A percentile compares a stretch with the other conserved stretches of the same genome.
phyloP scores from a whole-genome alignment of 805 yeast genomes.

The Zygoascus ofunaensis region DNA sequence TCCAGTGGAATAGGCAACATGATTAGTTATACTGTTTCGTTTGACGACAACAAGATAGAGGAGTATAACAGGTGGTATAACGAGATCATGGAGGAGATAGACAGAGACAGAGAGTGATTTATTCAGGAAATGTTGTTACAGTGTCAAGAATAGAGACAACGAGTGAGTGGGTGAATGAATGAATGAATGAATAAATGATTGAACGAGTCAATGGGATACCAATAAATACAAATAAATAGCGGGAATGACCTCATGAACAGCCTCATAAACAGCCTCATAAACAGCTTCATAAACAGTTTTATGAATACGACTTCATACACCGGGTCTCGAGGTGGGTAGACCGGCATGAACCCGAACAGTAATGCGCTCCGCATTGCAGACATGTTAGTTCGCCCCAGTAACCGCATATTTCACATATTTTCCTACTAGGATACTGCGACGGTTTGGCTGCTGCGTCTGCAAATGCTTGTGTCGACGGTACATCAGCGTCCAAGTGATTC shows the following conservation, averaged over 20 bases:
- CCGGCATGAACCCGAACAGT: conserved; percentile 30
- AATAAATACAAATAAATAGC: too few species aligned
- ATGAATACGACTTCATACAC: conserved; percentile 26
- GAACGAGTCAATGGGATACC: too few species aligned
- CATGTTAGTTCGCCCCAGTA: conserved; percentile 30
- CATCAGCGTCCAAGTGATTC: conserved; percentile 35
- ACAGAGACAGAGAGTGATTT: background rate
- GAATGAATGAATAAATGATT: too few species aligned
- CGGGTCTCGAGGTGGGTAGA: conserved; percentile 31
- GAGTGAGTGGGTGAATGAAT: too few species aligned
- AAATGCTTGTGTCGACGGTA: conserved; percentile 23
- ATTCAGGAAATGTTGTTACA: background rate
- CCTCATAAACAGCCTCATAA: too few species aligned
- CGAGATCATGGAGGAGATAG: background rate
- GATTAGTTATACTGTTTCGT: conserved; percentile 16
- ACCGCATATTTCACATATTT: conserved; percentile 34
- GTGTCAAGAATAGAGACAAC: too few species aligned
- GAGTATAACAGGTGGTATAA: conserved; percentile 16
- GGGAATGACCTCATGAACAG: too few species aligned
- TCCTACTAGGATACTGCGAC: conserved; percentile 30
- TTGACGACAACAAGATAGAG: conserved; percentile 10
- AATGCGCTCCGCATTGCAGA: conserved; percentile 29
- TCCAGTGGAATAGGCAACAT: conserved; percentile 21
- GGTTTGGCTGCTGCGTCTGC: conserved; percentile 26
- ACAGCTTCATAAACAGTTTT: too few species aligned